These are phyloP conservation scores for Fusarium sp. DNA, from an alignment of 2,329 filamentous ascomycete genomes.

Conservation along the genomic window DNA sequence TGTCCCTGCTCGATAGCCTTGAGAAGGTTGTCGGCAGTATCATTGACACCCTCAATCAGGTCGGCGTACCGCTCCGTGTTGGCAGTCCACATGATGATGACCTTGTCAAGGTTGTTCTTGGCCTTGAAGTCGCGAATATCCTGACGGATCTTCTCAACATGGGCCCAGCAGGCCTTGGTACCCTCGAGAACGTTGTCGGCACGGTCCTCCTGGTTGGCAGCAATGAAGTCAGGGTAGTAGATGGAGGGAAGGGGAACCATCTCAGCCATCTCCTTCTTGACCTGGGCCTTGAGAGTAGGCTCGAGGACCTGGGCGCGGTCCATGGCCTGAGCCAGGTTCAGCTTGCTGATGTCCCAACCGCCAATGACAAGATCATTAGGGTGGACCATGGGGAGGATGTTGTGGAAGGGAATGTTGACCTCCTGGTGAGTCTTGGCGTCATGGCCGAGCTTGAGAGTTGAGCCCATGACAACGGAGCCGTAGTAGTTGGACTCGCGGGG, in stretches of 20 bases:
- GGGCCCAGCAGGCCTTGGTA: constrained; percentile 85
- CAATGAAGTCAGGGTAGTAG: constrained; percentile 99
- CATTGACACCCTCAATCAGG: constrained; percentile 89
- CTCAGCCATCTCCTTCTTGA: constrained; percentile 92
- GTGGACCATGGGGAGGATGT: constrained; percentile 95
- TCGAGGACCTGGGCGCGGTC: constrained; percentile 96
- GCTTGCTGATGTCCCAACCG: constrained; percentile 95
- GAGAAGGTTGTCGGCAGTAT: constrained; percentile 94
- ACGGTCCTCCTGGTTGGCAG: constrained; percentile 96
- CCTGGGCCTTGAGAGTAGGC: constrained; percentile 89
- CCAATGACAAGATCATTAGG: constrained; percentile 96
- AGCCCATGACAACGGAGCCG: constrained; percentile 96
- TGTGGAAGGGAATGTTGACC: constrained; percentile 96
- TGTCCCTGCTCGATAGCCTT: constrained; percentile 89
- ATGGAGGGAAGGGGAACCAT: constrained; percentile 94
- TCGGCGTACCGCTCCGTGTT: constrained; percentile 99
- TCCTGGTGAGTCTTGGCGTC: constrained; percentile 88
- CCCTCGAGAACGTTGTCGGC: constrained; percentile 92
- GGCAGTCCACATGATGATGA: constrained; percentile 98
- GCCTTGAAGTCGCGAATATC: constrained; percentile 97
- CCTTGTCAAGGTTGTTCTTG: constrained; percentile 88
- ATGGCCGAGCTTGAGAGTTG: constrained; percentile 95
- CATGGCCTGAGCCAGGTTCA: constrained; percentile 94
- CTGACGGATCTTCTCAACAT: constrained; percentile 92
- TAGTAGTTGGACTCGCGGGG: constrained; percentile 94